phyloP scores from a whole-genome alignment of 768 basidiomycete genomes.

The Ramaria rubella region DNA sequence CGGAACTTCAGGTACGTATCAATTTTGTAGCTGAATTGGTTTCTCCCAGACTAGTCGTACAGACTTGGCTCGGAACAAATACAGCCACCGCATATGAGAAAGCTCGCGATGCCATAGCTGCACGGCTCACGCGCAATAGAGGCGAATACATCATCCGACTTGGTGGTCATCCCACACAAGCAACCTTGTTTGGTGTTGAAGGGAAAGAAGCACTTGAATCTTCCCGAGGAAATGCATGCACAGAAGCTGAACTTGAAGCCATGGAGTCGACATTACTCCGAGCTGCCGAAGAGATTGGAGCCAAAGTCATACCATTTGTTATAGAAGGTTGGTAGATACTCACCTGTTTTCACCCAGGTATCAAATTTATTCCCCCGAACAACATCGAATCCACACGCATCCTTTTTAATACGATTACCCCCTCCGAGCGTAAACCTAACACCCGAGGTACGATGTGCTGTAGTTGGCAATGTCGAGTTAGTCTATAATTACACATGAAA shows the following conservation, averaged over 20 bases:
- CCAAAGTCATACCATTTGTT: constrained; percentile 44
- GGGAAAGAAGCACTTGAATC: constrained; percentile 38
- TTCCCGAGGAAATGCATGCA: constrained; percentile 49
- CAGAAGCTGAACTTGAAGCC: constrained; percentile 44
- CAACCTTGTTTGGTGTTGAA: constrained; percentile 44
- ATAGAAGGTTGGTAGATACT: not conserved
- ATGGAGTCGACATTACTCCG: constrained; percentile 39
- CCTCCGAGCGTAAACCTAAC: constrained; percentile 68
- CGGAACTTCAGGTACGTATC: constrained; percentile 43
- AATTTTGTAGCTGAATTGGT: not conserved
- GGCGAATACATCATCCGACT: constrained; percentile 75
- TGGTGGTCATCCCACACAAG: constrained; percentile 57
- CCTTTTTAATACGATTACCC: constrained; percentile 65
- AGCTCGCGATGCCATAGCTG: constrained; percentile 60
- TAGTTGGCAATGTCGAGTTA: constrained; percentile 87
- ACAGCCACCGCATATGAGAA: constrained; percentile 38
- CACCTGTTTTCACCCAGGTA: constrained; percentile 31
- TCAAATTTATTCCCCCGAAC: constrained; percentile 47
- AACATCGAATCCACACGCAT: constrained; percentile 45
- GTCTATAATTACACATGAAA: not conserved
- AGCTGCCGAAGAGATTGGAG: constrained; percentile 70
- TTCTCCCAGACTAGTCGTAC: not conserved
- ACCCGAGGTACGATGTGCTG: constrained; percentile 93
- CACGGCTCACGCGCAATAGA: constrained; percentile 55
- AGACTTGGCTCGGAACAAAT: constrained; percentile 28